A percentile compares a stretch with the other conserved stretches of the same genome.
Evolutionary conservation across 2,329 filamentous ascomycete species (phyloP).

Genomic region (Cladosporium phlei): DNA sequence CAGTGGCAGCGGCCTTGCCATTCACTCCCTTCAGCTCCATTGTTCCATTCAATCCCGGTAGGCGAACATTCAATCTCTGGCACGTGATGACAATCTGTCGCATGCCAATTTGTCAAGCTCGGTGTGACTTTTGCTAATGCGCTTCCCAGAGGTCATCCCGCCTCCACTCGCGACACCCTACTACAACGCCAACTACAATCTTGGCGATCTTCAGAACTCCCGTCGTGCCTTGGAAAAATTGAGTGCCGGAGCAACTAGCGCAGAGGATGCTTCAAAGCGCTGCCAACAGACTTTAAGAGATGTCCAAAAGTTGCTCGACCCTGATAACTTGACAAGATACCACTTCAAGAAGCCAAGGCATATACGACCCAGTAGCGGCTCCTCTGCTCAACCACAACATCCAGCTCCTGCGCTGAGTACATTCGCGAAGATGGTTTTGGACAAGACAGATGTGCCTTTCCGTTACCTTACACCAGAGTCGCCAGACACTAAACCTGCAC

Average conservation of each 20-base stretch:
- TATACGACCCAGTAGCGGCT: slow-evolving; percentile 13
- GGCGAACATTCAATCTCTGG: background rate
- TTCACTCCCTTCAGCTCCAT: slow-evolving; percentile 78
- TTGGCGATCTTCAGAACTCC: slow-evolving; percentile 21
- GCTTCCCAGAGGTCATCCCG: slow-evolving; percentile 40
- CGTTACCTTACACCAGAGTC: slow-evolving; percentile 29
- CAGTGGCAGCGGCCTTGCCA: slow-evolving; percentile 70
- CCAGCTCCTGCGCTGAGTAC: slow-evolving; percentile 39
- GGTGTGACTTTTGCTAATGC: slow-evolving; percentile 16
- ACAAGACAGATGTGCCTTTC: slow-evolving; percentile 36
- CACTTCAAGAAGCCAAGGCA: slow-evolving; percentile 38
- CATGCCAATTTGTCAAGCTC: background rate
- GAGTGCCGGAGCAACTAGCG: slow-evolving; percentile 62
- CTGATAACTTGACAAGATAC: slow-evolving; percentile 64
- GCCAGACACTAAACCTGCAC: slow-evolving; percentile 16
- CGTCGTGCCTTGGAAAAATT: slow-evolving; percentile 57
- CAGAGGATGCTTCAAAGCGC: slow-evolving; percentile 57
- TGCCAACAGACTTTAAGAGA: slow-evolving; percentile 69
- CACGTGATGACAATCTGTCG: background rate
- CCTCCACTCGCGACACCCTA: slow-evolving; percentile 39
- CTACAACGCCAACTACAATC: slow-evolving; percentile 34
- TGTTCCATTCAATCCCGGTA: slow-evolving; percentile 72
- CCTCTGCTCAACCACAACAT: slow-evolving; percentile 7
- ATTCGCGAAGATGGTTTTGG: slow-evolving; percentile 53
- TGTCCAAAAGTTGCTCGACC: slow-evolving; percentile 67